Conservation (phyloP, 148 eudicot species). For the Limonium bicolor region DNA sequence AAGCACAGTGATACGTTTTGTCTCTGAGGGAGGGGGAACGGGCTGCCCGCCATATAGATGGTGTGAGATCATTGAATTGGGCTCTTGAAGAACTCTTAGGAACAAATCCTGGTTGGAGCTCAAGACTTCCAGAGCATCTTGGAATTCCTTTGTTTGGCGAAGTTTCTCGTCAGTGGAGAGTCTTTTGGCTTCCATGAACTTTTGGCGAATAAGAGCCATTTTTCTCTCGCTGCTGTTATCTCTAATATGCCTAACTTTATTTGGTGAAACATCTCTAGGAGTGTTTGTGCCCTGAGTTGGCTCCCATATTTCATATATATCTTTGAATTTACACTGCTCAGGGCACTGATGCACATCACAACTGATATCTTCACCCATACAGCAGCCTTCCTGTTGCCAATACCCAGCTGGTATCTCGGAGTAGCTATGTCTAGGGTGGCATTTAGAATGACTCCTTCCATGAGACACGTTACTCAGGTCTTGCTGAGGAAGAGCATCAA, state of each 20-base stretch:
- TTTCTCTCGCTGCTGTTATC: conserved; percentile 32
- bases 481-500: conserved; percentile 64
- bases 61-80: conserved; percentile 52
- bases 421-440: conserved; percentile 27
- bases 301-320: conserved; percentile 51
- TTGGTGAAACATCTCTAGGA: conserved; percentile 34
- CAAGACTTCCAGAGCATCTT: conserved; percentile 73
- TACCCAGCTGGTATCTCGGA: conserved; percentile 29
- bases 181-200: conserved; percentile 73
- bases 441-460: conserved; percentile 31
- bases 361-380: conserved; percentile 13
- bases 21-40: conserved; percentile 42
- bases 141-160: conserved; percentile 64
- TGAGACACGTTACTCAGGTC: conserved; percentile 18
- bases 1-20: conserved; percentile 81
- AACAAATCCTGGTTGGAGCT: conserved; percentile 64
- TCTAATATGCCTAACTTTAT: conserved; percentile 23
- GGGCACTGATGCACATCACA: conserved; percentile 19
- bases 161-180: conserved; percentile 69
- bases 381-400: conserved; percentile 36
- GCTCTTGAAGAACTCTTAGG: conserved; percentile 76
- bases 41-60: conserved; percentile 26
- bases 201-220: conserved; percentile 72
- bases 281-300: conserved; percentile 26
- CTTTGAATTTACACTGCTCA: conserved; percentile 40